phyloP scores from a whole-genome alignment of 1,284 basidiomycete species.

The Vanrija sp. region DNA sequence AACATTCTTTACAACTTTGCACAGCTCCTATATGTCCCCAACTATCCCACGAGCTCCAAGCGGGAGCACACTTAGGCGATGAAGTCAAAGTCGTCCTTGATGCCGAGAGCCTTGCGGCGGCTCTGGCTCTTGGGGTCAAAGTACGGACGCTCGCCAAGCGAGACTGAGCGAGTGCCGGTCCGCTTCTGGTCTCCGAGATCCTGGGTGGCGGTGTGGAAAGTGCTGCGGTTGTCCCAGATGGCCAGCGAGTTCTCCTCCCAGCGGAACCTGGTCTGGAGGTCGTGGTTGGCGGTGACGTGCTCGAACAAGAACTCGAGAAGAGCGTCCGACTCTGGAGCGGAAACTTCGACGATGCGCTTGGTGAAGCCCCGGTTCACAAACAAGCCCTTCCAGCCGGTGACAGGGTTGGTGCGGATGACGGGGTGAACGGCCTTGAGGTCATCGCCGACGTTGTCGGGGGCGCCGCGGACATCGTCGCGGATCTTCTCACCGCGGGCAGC shows the following conservation, averaged over 20 bases:
- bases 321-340: slow-evolving; percentile 55
- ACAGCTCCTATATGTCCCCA: too few species aligned
- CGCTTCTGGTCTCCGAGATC: too few species aligned
- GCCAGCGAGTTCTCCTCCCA: slow-evolving; percentile 48
- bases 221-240: slow-evolving; percentile 25
- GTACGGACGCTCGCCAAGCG: slow-evolving; percentile 62
- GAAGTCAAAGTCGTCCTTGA: too few species aligned
- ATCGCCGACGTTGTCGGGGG: slow-evolving; percentile 59
- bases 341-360: slow-evolving; percentile 59
- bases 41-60: too few species aligned
- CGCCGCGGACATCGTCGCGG: slow-evolving; percentile 49
- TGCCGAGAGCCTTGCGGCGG: slow-evolving; percentile 19
- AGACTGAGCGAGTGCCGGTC: slow-evolving; percentile 59
- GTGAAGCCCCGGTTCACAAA: slow-evolving; percentile 65
- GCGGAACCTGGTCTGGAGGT: slow-evolving; percentile 58
- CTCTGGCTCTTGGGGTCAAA: slow-evolving; percentile 42
- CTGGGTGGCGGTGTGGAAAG: slow-evolving; percentile 37
- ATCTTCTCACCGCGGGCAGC: not conserved
- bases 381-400: slow-evolving; percentile 71
- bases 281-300: slow-evolving; percentile 56
- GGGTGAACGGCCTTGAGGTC: slow-evolving; percentile 62
- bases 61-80: too few species aligned
- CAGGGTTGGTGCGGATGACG: slow-evolving; percentile 47
- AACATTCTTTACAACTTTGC: too few species aligned
- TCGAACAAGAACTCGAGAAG: slow-evolving; percentile 23